phyloP scores from a whole-genome alignment of 495 filamentous ascomycete species.

The Cudoniella acicularis region DNA sequence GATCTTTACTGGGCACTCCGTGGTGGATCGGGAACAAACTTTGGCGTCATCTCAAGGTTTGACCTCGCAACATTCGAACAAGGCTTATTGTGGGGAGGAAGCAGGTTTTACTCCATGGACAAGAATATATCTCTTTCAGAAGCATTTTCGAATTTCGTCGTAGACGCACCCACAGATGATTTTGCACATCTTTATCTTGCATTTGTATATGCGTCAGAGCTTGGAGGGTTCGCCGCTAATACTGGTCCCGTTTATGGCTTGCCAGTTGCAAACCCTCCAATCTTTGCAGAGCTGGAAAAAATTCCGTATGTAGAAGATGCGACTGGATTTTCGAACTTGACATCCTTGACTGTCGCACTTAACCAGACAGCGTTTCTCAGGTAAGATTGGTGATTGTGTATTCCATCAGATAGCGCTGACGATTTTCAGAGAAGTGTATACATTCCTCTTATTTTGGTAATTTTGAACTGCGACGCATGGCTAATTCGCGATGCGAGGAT shows the following conservation, averaged over 20 bases:
- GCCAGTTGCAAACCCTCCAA: constrained; percentile 19
- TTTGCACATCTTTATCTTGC: constrained; percentile 45
- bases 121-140: constrained; percentile 20
- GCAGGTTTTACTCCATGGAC: constrained; percentile 10
- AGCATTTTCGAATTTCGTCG: constrained; percentile 36
- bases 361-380: constrained; percentile 14
- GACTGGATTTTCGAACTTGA: constrained; percentile 9
- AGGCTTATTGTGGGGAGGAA: constrained; percentile 45
- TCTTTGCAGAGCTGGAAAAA: constrained; percentile 22
- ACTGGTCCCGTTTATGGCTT: constrained; percentile 17
- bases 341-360: constrained; percentile 1
- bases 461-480: no score
- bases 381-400: not conserved
- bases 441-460: no score
- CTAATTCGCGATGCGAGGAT: no score
- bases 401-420: not conserved
- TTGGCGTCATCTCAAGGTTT: constrained; percentile 51
- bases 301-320: constrained; percentile 10
- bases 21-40: constrained; percentile 49
- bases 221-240: constrained; percentile 13
- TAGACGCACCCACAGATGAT: constrained; percentile 33
- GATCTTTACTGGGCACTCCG: constrained; percentile 55
- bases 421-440: not conserved
- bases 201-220: constrained; percentile 29
- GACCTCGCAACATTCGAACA: constrained; percentile 41